Conservation (phyloP, 1,139 yeast genomes). For the Taphrina sp. region DNA sequence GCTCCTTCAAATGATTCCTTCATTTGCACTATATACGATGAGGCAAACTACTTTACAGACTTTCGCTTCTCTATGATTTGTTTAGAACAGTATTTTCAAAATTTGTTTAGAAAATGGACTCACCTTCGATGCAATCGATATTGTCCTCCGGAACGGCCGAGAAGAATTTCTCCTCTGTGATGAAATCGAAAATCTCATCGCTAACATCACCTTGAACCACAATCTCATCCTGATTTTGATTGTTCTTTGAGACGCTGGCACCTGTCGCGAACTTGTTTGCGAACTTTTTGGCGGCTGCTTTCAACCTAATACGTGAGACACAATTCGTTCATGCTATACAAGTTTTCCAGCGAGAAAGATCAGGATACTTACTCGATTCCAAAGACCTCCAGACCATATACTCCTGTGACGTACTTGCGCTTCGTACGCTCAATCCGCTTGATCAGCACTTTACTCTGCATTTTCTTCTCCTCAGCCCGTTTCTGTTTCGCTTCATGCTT, state of each 20-base stretch:
- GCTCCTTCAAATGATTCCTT: no score
- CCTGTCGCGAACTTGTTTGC: slow-evolving; percentile 97
- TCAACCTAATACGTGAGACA: no score
- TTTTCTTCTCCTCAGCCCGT: slow-evolving; percentile 73
- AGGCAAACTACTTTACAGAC: slow-evolving; percentile 16
- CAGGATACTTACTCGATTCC: slow-evolving; percentile 56
- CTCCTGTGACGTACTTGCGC: slow-evolving; percentile 81
- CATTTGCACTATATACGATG: no score
- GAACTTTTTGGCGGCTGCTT: slow-evolving; percentile 85
- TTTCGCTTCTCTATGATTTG: slow-evolving; percentile 14
- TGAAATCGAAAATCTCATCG: slow-evolving; percentile 80
- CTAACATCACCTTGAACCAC: slow-evolving; percentile 94
- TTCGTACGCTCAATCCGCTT: slow-evolving; percentile 89
- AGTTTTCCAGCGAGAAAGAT: no score
- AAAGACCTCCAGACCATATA: slow-evolving; percentile 83
- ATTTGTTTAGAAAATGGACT: not conserved
- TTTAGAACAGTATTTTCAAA: not conserved
- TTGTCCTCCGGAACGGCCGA: slow-evolving; percentile 50
- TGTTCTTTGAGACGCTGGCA: slow-evolving; percentile 87
- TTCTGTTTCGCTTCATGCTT: slow-evolving; percentile 84
- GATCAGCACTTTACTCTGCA: slow-evolving; percentile 74
- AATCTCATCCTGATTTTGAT: slow-evolving; percentile 87
- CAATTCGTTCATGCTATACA: no score
- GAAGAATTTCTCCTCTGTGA: slow-evolving; percentile 56
- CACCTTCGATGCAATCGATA: slow-evolving; percentile 36